These are phyloP conservation scores for Sugiyamaella floridensis DNA, from an alignment of 805 yeast genomes.

Conservation along the genomic window DNA sequence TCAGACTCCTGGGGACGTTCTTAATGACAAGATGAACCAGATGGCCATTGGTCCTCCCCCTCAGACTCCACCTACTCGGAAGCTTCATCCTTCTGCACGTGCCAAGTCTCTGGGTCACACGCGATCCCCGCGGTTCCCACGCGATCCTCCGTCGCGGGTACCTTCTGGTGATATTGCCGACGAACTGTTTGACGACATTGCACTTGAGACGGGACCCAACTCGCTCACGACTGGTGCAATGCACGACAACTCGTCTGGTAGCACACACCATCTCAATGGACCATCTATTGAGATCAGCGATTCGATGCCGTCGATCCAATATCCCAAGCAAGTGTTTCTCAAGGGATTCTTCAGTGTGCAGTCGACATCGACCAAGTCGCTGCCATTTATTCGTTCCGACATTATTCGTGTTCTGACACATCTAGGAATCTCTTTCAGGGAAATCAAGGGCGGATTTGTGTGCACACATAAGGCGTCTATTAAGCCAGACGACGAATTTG, in stretches of 20 bases:
- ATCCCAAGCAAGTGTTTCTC: constrained; percentile 81
- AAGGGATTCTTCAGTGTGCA: constrained; percentile 93
- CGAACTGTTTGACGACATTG: constrained; percentile 18
- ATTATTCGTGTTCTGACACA: constrained; percentile 69
- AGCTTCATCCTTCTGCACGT: constrained; percentile 74
- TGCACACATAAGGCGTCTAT: constrained; percentile 51
- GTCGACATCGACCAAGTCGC: constrained; percentile 87
- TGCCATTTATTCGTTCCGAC: constrained; percentile 80
- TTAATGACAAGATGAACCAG: not conserved
- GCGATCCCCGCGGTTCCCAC: constrained; percentile 7
- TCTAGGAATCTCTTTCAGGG: constrained; percentile 74
- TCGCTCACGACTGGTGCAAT: not conserved
- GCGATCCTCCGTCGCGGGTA: constrained; percentile 3
- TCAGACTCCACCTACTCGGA: not conserved
- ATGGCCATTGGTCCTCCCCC: not conserved
- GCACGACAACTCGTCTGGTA: constrained; percentile 1
- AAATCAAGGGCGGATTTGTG: constrained; percentile 89
- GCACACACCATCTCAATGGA: constrained; percentile 1
- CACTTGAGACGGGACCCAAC: constrained; percentile 9
- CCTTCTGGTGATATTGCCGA: constrained; percentile 16
- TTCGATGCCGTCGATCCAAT: constrained; percentile 66
- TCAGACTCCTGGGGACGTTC: not conserved
- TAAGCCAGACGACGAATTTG: constrained; percentile 28
- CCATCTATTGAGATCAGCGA: constrained; percentile 6
- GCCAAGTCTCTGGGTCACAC: constrained; percentile 82